These are phyloP conservation scores for Hypoxylon sp. DNA, from an alignment of 2,329 filamentous ascomycete species.

Conservation along the genomic window DNA sequence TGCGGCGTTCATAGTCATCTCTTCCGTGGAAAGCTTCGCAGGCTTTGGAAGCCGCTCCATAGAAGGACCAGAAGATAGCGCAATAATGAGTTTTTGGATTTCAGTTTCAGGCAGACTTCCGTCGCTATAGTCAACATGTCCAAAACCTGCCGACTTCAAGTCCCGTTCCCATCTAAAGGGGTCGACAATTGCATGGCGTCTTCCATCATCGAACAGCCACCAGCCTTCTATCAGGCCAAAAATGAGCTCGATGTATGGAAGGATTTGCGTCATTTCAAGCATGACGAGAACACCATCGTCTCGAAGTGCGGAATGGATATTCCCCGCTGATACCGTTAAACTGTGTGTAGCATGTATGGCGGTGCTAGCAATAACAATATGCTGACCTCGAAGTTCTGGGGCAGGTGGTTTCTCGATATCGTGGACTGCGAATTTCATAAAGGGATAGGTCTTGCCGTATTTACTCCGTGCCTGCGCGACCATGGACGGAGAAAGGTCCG, in stretches of 20 bases:
- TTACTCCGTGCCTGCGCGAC: constrained; percentile 48
- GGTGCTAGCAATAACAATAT: constrained; percentile 56
- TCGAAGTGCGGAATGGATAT: constrained; percentile 49
- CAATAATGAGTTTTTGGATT: constrained; percentile 50
- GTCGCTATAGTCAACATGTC: constrained; percentile 52
- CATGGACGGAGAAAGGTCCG: constrained; percentile 54
- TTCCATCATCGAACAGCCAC: constrained; percentile 57
- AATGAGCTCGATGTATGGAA: constrained; percentile 54
- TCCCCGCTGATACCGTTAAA: constrained; percentile 40
- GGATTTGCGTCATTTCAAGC: constrained; percentile 53
- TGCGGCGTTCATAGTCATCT: background rate
- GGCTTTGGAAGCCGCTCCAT: constrained; percentile 21
- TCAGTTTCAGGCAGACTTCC: constrained; percentile 44
- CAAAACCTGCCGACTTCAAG: constrained; percentile 48
- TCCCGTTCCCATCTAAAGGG: constrained; percentile 45
- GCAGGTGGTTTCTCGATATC: constrained; percentile 52
- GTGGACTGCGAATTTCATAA: constrained; percentile 50
- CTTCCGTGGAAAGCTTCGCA: background rate
- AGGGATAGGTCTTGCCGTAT: constrained; percentile 42
- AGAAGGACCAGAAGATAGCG: constrained; percentile 38
- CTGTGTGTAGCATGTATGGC: constrained; percentile 55
- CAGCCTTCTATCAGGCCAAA: constrained; percentile 58
- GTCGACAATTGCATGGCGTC: constrained; percentile 43
- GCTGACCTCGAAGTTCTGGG: constrained; percentile 43
- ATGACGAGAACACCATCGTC: constrained; percentile 54